Evolutionary conservation across 345 rosid species (phyloP).

Genomic region (Abelmoschus esculentus): DNA sequence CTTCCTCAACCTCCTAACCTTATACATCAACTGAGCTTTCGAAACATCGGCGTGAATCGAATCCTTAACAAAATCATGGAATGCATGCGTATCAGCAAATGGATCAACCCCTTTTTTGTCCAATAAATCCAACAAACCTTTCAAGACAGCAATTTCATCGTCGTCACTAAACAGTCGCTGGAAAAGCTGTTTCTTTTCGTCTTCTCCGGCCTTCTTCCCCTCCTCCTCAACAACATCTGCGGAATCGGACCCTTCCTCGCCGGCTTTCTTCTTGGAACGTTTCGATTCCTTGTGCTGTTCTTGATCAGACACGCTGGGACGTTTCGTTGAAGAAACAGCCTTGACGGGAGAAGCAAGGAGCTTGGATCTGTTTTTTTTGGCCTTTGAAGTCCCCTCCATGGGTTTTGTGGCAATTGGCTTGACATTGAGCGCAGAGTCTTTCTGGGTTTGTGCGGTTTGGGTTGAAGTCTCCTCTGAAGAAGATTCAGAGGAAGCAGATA

Average conservation of each 20-base stretch:
- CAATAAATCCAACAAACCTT: neutral
- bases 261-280: slow-evolving; percentile 1
- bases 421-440: neutral
- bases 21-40: neutral
- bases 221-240: neutral
- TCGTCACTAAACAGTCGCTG: neutral
- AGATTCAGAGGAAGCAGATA: slow-evolving; percentile 7
- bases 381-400: neutral
- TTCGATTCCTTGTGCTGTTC: neutral
- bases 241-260: neutral
- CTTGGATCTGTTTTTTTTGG: neutral
- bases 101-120: neutral
- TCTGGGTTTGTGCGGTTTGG: slow-evolving; percentile 1
- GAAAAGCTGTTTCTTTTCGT: neutral
- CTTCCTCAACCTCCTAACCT: neutral
- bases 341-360: slow-evolving; percentile 3
- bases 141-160: neutral
- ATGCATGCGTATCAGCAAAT: neutral
- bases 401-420: slow-evolving; percentile 1
- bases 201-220: neutral
- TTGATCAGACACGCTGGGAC: neutral
- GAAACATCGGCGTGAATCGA: neutral
- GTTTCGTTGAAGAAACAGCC: neutral
- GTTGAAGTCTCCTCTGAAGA: neutral
- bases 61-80: neutral